Percentiles rank a stretch among this genome's conserved stretches.
These are phyloP conservation scores for Centaurea solstitialis DNA, from an alignment of 129 eudicot genomes.

Conservation along the genomic window DNA sequence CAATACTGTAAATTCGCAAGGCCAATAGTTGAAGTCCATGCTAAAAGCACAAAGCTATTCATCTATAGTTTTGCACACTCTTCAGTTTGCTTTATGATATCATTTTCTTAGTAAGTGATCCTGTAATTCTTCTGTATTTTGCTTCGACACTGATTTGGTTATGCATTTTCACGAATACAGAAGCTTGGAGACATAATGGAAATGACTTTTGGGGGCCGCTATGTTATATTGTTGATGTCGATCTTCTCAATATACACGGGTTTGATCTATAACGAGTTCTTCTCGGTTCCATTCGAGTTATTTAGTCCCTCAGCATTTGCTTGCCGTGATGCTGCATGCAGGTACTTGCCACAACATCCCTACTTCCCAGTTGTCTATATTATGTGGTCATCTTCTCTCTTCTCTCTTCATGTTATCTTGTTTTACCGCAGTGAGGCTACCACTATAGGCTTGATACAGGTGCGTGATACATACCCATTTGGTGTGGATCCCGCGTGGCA, in stretches of 20 bases:
- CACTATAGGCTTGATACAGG: slow-evolving; percentile 84
- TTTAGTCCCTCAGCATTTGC: slow-evolving; percentile 89
- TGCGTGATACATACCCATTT: slow-evolving; percentile 90
- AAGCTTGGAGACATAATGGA: slow-evolving; percentile 98
- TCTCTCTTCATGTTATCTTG: no score
- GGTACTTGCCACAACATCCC: slow-evolving; percentile 41
- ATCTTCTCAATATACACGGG: slow-evolving; percentile 97
- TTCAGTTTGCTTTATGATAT: slow-evolving; percentile 10
- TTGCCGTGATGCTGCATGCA: slow-evolving; percentile 91
- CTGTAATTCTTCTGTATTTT: not conserved
- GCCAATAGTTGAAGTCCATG: no score
- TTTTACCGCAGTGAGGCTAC: slow-evolving; percentile 80
- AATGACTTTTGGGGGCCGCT: slow-evolving; percentile 98
- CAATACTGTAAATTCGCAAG: not conserved
- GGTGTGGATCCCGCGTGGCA: slow-evolving; percentile 99
- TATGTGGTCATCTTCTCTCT: slow-evolving; percentile 1
- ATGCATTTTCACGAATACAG: slow-evolving; percentile 43
- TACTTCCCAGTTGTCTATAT: slow-evolving; percentile 3
- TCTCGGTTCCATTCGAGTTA: slow-evolving; percentile 87
- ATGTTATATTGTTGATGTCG: slow-evolving; percentile 90
- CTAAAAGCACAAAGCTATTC: no score
- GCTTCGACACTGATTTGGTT: slow-evolving; percentile 21
- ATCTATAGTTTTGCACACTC: slow-evolving; percentile 4
- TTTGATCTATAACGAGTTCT: slow-evolving; percentile 88
- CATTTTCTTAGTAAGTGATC: not conserved